phyloP scores from a whole-genome alignment of 768 basidiomycete species.

The Mycena vitilis region DNA sequence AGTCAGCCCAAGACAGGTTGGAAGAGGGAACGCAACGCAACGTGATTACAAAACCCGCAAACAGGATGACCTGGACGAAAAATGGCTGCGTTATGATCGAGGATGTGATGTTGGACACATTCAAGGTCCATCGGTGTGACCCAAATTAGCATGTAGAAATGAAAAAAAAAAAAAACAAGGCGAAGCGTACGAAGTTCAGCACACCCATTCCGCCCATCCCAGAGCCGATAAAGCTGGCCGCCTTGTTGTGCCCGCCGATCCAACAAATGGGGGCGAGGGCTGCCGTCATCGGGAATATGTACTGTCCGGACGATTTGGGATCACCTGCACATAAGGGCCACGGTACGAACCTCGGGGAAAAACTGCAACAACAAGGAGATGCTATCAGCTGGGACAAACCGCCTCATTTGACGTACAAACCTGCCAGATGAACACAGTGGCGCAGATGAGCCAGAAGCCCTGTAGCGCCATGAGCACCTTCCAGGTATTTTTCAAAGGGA shows the following conservation, averaged over 20 bases:
- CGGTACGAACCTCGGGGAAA: slow-evolving; percentile 10
- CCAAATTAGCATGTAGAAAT: not conserved
- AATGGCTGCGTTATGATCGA: slow-evolving; percentile 16
- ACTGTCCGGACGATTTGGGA: not conserved
- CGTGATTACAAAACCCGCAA: slow-evolving; percentile 16
- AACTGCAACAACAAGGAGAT: not conserved
- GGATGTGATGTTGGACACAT: slow-evolving; percentile 13
- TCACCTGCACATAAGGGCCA: no score
- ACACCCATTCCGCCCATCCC: slow-evolving; percentile 17
- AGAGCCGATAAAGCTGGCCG: slow-evolving; percentile 18
- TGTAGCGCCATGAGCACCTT: not conserved
- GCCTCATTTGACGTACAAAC: not conserved
- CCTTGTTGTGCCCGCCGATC: slow-evolving; percentile 9
- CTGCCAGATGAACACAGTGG: slow-evolving; percentile 16
- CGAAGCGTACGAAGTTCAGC: slow-evolving; percentile 6
- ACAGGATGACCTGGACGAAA: slow-evolving; percentile 14
- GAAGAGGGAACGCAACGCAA: not conserved
- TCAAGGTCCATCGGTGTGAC: not conserved
- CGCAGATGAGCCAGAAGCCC: slow-evolving; percentile 18
- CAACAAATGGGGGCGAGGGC: slow-evolving; percentile 19
- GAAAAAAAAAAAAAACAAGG: no score
- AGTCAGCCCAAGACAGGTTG: not conserved
- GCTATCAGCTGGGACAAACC: not conserved
- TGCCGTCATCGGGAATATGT: slow-evolving; percentile 19
- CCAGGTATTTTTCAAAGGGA: not conserved